Evolutionary conservation across 2,329 filamentous ascomycete species (phyloP), one percentile per base, ranked within the genome.

Genomic region (Aspergillus felis): DNA sequence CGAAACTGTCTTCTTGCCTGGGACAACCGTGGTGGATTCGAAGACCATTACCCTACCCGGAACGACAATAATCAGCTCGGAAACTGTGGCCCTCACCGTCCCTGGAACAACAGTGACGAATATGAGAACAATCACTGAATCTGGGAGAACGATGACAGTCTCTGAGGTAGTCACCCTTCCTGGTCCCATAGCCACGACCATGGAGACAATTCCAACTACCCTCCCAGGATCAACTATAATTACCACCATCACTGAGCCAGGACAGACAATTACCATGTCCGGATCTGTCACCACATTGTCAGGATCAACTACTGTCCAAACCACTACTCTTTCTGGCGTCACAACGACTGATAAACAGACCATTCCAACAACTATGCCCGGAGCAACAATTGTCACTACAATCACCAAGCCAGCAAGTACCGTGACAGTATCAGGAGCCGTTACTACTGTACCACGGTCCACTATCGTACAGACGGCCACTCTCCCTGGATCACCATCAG

Each of bases 221-320:
- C 32, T 38, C 14, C 41, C 35, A 1, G 35, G 42, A n/a, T 24
- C 12, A 8, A 55, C 53, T 1, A 38, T 54, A 24, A 52, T 29
- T 4, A 47, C 32, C 17, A 51, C 55, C 0, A 24, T 54, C 7
- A 50, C 57, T 9, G 32, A 52, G n/a, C 27, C 44, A 5, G n/a
- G 25, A 17, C 46, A 17, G 20, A 47, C 54, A 17, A 27, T 51
- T 5, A 50, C 46, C 8, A 35, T 55, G 10, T 29, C 53, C 12
- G 53, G 53, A n/a, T 42, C 41, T 6, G 42, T 48, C 6, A 57
- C 52, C 44, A 67, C 64, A 2, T 28, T 66, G 3, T 60, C 61
- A 14, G 63, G 63, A 27, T 58, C 57, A 10, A 66, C 62, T 24
- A 47, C 27, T 14, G 7, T 46, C 3, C 42, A 24, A 24, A 46